Base-by-base conservation (phyloP, 352 stramenopile species). In the Halophytophthora batemanensis region DNA sequence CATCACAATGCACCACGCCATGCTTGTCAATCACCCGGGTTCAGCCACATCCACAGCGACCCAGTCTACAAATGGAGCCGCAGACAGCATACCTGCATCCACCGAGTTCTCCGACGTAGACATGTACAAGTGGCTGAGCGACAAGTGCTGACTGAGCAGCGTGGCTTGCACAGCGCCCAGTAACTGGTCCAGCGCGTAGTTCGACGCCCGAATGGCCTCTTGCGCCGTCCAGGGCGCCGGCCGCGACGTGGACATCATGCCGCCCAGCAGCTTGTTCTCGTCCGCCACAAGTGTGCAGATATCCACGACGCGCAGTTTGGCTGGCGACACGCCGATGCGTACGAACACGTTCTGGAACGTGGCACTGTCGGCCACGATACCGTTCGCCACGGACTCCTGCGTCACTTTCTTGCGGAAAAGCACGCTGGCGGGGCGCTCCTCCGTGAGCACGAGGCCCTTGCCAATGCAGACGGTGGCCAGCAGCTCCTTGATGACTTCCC, bases 271-370 rank as follows among this genome's bases (percentile, higher is more conserved):
- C 40, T 74, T 83, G 52, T 77, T 82, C 60, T 90, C 82, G 41
- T 75, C 69, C 22, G 71, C 73, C 5, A 90, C 71, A 34, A 80
- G 46, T 38, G 74, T 81, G 39, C 77, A 87, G 22, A 92, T 71
- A 35, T 90, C 66, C 17, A 91, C 55, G 29, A 85, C 79, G 12
- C 83, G 79, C 35, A 94, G 48, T 52, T 94, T 94, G 19, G 81
- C 87, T 17, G 77, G 64, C 25, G 83, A 76, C 35, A 94, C 81
- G 33, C 82, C 82, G 55, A 92, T 76, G 28, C 58, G 68, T 6
- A 87, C 71, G 33, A 77, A 92, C 8, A 90, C 64, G 61, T 88
- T 85, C 58, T 91, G 73, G 55, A 72, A 84, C n/a, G 74, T 87
- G 33, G 80, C 49, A 6, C 60, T 73, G 39, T 87, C 67, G 47